Percentiles rank a stretch among this genome's conserved stretches.
phyloP scores from a whole-genome alignment of 1,284 basidiomycete genomes.

The Agroathelia rolfsii region DNA sequence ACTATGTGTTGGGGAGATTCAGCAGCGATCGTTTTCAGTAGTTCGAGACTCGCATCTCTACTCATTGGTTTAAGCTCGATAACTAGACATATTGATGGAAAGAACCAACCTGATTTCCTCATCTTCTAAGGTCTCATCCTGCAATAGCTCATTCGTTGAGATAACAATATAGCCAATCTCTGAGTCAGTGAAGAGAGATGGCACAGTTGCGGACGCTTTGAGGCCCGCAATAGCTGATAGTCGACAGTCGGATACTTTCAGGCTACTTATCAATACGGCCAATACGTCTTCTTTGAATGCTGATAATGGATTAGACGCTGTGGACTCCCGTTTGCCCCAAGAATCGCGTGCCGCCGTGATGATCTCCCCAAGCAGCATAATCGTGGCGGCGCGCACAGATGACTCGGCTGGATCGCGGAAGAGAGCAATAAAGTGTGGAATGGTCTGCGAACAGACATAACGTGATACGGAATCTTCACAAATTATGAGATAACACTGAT shows the following conservation, averaged over 20 bases:
- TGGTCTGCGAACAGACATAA: conserved; percentile 54
- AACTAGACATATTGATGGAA: conserved; percentile 5
- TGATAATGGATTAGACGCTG: conserved; percentile 33
- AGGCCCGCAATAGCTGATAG: conserved; percentile 55
- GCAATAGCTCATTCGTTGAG: conserved; percentile 64
- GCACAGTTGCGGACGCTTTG: conserved; percentile 53
- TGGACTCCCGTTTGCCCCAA: no score
- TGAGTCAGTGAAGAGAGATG: conserved; percentile 51
- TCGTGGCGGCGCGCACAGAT: conserved; percentile 62
- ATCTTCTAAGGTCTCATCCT: conserved; percentile 43
- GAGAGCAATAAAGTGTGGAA: conserved; percentile 67
- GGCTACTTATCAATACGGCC: conserved; percentile 51
- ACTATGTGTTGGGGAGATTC: conserved; percentile 59
- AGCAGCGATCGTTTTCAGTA: conserved; percentile 62
- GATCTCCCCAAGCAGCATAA: conserved; percentile 53
- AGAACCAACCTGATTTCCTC: conserved; percentile 43
- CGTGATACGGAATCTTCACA: conserved; percentile 57
- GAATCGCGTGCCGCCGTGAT: conserved; percentile 42
- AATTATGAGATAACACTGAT: conserved; percentile 6
- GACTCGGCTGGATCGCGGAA: conserved; percentile 75
- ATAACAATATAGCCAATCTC: conserved; percentile 78
- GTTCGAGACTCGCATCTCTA: conserved; percentile 60
- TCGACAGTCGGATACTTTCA: conserved; percentile 45
- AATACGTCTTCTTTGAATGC: conserved; percentile 72
- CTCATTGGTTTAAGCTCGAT: no score